Evolutionary conservation across 352 stramenopile species (phyloP), one percentile per base, ranked within the genome.

Genomic region (Pythium coloratum): DNA sequence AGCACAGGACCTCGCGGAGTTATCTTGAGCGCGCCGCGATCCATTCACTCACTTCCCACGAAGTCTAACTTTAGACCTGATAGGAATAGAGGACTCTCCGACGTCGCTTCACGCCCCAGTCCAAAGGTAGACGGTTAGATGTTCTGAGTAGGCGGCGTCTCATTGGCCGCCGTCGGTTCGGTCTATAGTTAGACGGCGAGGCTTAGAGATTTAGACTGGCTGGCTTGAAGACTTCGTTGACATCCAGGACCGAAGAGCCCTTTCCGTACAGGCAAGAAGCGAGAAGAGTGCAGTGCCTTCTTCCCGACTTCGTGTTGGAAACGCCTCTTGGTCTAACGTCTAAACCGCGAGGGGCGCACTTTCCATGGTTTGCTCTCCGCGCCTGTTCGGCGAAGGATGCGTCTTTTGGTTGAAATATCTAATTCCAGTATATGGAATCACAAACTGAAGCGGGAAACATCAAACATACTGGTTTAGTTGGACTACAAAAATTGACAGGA

Each of bases 71-170:
- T 57, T 40, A 49, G 16, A 49, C 40, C 40, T 16, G 40, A 49
- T 49, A 49, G 14, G 18, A 49, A 49, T 49, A 49, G 16, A 44
- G 38, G 6, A 14, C 24, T 34, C 32, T 18, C 18, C 33, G 24
- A 34, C n/a, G 16, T 32, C 33, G 18, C 44, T 50, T 57, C 14
- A 58, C 3, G 33, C 33, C 6, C 38, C 38, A 44, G 47, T 30
- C 47, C 12, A 67, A 55, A 56, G 38, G 59, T 67, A 56, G 61
- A 67, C 51, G 42, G 61, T 67, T 61, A 55, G 13, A 26, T 24
- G 51, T 67, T 67, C 61, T 67, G 61, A 67, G 61, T 62, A 54
- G 34, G 57, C 40, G 34, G 36, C 4, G 49, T 59, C 59, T 55
- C 59, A 53, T 59, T 66, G 59, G 59, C 36, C 32, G 8, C 36